Base-by-base conservation (phyloP, 1,284 basidiomycete genomes). In the Malassezia japonica region DNA sequence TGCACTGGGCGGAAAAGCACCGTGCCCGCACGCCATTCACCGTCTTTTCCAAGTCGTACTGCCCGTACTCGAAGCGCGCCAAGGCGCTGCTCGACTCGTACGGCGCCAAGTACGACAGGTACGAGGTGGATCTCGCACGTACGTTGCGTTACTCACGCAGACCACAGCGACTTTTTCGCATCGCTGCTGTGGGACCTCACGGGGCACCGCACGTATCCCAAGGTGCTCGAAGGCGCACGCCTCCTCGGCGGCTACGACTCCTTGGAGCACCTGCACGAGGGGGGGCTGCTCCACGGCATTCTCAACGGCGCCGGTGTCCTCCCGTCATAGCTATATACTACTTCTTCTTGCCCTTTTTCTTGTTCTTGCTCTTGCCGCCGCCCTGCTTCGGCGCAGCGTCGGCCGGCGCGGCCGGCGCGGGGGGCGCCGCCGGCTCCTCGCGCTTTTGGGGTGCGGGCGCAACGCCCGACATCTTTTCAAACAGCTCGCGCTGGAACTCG, bases 401-500 rank as follows among this genome's bases (percentile, higher is more conserved):
- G 31, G 34, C 31, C 8, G 32, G 28, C 12, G 48, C 32, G 16
- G 28, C 18, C 13, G 49, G 25, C 34, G 40, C 23, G 6, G 46
- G 13, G n/a, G 21, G 15, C 4, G 36, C n/a, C n/a, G 37, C 25
- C 12, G 36, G 9, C 24, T 18, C 27, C 16, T 6, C 28, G 9
- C 25, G 13, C 29, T 12, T 31, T 13, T 28, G 13, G 4, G 36
- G 21, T 6, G 49, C 24, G 18, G 39, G 18, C 31, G n/a, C 20
- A 3, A 48, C 31, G 25, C 49, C 57, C 4, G 57, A 34, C 83
- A 88, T 88, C 74, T 82, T 83, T 61, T 82, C 80, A 77, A 86
- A 84, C 42, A 88, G 75, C 10, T 82, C 79, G 42, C 85, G 79
- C 70, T 90, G 92, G 59, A 95, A 79, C 4, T 83, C 79, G 74